Evolutionary conservation across 2,329 filamentous ascomycete genomes (phyloP).

Genomic region (Colletotrichum truncatum): DNA sequence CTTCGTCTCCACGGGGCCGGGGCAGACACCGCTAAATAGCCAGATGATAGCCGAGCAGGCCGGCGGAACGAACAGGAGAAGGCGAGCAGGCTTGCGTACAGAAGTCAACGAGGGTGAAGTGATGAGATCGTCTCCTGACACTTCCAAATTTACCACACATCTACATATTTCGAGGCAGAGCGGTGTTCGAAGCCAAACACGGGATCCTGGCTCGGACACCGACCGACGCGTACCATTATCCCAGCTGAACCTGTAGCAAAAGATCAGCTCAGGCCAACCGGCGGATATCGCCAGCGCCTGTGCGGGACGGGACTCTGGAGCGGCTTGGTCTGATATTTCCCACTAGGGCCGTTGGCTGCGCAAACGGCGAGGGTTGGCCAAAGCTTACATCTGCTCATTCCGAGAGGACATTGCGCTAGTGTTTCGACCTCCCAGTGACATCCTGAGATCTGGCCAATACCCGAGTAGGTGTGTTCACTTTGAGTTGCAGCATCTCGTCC

Average conservation of each 20-base stretch:
- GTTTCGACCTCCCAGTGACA: constrained; percentile 28
- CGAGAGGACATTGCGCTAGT: constrained; percentile 21
- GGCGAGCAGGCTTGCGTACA: background rate
- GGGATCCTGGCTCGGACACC: constrained; percentile 18
- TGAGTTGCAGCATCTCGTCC: constrained; percentile 28
- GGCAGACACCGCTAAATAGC: background rate
- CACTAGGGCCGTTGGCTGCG: constrained; percentile 1
- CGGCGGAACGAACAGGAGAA: background rate
- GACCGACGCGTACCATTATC: background rate
- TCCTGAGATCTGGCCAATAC: constrained; percentile 25
- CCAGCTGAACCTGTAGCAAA: constrained; percentile 6
- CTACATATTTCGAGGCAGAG: constrained; percentile 7
- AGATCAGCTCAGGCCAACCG: constrained; percentile 2
- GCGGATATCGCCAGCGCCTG: constrained; percentile 13
- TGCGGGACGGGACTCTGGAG: background rate
- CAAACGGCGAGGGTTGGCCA: constrained; percentile 20
- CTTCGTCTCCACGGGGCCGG: background rate
- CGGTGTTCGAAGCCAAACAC: constrained; percentile 16
- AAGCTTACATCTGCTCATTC: constrained; percentile 28
- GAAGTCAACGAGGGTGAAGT: no score
- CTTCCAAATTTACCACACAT: constrained; percentile 2
- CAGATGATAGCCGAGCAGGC: no score
- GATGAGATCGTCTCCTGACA: background rate
- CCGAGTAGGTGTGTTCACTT: constrained; percentile 11
- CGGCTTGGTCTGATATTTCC: constrained; percentile 20